A percentile compares a stretch with the other conserved stretches of the same genome.
These are phyloP conservation scores for Salix udensis DNA, from an alignment of 345 rosid species.

Conservation along the genomic window DNA sequence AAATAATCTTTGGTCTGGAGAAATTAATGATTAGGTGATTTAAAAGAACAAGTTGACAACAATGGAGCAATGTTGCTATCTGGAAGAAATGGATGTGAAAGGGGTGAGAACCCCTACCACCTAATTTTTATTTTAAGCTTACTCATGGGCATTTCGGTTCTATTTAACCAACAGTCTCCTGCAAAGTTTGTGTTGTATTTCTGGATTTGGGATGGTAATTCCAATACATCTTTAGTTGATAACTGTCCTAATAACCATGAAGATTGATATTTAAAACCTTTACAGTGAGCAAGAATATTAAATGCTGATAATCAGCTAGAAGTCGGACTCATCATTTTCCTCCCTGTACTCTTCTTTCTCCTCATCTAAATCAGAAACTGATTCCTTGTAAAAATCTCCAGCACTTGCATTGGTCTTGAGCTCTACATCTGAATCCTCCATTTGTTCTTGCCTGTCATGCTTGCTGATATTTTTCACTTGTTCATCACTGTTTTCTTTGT, in stretches of 20 bases:
- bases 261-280: not conserved
- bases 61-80: not conserved
- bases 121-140: not conserved
- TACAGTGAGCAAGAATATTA: not conserved
- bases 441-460: constrained; percentile 3
- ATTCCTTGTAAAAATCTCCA: constrained; percentile 13
- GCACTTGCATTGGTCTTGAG: constrained; percentile 5
- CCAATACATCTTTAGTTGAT: not conserved
- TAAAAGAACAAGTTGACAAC: not conserved
- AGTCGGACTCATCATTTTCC: constrained; percentile 32
- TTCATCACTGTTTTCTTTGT: constrained; percentile 3
- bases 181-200: not conserved
- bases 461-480: not conserved
- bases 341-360: constrained; percentile 25
- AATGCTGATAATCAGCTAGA: constrained; percentile 20
- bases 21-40: not conserved
- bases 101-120: not conserved
- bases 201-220: not conserved
- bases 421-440: constrained; percentile 13
- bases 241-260: not conserved
- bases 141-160: not conserved
- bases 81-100: not conserved
- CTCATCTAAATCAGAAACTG: constrained; percentile 22
- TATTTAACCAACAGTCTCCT: not conserved
- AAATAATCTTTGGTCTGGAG: not conserved